Base-by-base conservation (phyloP, 2,329 filamentous ascomycete species). In the Talaromyces piceae region DNA sequence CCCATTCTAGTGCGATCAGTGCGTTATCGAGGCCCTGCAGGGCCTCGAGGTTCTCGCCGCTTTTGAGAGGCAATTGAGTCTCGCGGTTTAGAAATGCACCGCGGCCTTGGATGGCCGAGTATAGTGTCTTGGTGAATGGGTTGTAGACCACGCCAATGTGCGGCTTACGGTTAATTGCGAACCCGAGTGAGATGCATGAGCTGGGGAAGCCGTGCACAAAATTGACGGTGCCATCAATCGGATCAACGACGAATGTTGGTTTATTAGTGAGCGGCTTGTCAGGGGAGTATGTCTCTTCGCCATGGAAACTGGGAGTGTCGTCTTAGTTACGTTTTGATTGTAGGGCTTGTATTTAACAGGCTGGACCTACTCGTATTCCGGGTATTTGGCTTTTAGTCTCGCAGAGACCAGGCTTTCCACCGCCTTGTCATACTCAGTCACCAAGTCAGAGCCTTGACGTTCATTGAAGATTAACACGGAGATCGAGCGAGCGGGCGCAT, bases 171-270 rank as follows among this genome's bases (percentile, higher is more conserved):
- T 73, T 57, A 27, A 82, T 61, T 1, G 77, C 71, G 49, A 84
- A 74, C 1, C 80, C 81, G 13, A 84, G 71, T 4, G 78, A 82
- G 54, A 84, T 77, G 60, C 72, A 77, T 26, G 81, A 75, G 60
- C 78, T 80, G 2, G 77, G 77, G 61, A 80, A 75, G 20, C 72
- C 71, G 63, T 84, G 81, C n/a, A 83, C 77, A 57, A 84, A 83
- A 66, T 84, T 84, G 23, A 79, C 79, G 3, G 81, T 84, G 47
- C 81, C 81, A 63, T 84, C 81, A 47, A 84, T 83, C 4, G 81
- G 81, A 61, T 84, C 81, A 54, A 80, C 75, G 53, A 83, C 73
- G 67, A 84, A 83, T 3, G 81, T 83, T 3, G 81, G 80, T 1
- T 67, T 68, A 22, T 70, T 53, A 0, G 74, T 77, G 43, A 84